Evolutionary conservation across 495 filamentous ascomycete genomes (phyloP), one percentile per base, ranked within the genome.

Genomic region (Penicillium turbatum): DNA sequence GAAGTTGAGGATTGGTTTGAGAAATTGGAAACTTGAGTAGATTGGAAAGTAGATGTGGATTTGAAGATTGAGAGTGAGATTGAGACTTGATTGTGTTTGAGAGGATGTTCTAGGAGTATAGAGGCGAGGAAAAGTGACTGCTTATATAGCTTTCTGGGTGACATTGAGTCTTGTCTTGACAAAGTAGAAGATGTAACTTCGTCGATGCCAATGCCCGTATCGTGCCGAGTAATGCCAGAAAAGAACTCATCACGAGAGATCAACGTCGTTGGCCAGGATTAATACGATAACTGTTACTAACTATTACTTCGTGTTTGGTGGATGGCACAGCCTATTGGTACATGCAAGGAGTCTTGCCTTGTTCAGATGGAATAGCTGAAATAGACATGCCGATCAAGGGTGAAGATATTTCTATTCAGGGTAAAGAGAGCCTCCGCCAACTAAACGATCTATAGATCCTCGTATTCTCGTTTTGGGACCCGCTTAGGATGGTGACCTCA

Each of bases 131-230:
- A 0, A 21, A 16, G 15, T 46, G 27, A 29, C 17, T 12, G 16
- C 19, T 46, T 46, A 46, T 31, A 46, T 32, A 46, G 43, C 15
- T 13, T 19, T 13, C 15, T 12, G 1, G 15, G 29, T 21, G 43
- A 15, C 16, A 32, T 46, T 16, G 16, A 32, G 16, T 46, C 27
- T 32, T 16, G 9, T 32, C 3, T 44, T 24, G 9, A 46, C 16
- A 12, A 13, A 31, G 5, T 46, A 11, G 32, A 15, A 21, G 15
- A 51, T 51, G 48, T 41, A 51, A 51, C 36, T 30, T 41, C 36
- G 6, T 19, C 26, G 12, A 39, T 51, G 48, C 48, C 36, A 51
- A 51, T 51, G 37, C 48, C 27, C 43, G 52, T 48, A 30, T 41
- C 17, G 13, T 39, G 12, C 21, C 26, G n/a, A n/a, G 7, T 43